Conservation (phyloP, 768 basidiomycete genomes). For the Leccinum sublutescens region DNA sequence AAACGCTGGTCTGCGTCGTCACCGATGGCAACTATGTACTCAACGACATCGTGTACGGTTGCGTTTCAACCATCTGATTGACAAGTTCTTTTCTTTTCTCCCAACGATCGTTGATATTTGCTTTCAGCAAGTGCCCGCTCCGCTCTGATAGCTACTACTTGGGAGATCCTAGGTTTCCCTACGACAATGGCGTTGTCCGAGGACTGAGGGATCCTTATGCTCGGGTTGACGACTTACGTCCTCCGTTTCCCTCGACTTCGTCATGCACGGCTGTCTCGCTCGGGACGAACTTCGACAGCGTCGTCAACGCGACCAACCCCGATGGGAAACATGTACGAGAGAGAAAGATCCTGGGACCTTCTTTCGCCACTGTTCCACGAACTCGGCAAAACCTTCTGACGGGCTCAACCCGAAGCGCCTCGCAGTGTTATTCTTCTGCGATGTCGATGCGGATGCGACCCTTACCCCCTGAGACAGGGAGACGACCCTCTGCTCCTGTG, state of each 20-base stretch:
- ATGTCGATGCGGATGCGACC: neutral
- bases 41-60: neutral
- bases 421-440: neutral
- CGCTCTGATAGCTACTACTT: too few relatives aligned
- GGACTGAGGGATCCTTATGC: neutral
- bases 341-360: neutral
- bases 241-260: conserved; percentile 1
- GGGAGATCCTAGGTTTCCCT: too few relatives aligned
- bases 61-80: conserved; percentile 11
- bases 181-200: neutral
- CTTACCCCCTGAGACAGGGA: neutral
- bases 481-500: neutral
- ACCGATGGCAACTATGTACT: too few relatives aligned
- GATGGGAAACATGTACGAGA: conserved; percentile 9
- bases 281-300: conserved; percentile 2
- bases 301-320: conserved; percentile 7
- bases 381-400: conserved; percentile 6
- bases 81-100: conserved; percentile 12
- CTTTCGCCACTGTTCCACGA: neutral
- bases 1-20: too few relatives aligned
- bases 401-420: neutral
- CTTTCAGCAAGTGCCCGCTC: too few relatives aligned
- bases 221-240: neutral
- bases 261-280: conserved; percentile 1
- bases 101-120: conserved; percentile 1